These are phyloP conservation scores for Russula ochroleuca DNA, from an alignment of 768 basidiomycete species.

Conservation along the genomic window DNA sequence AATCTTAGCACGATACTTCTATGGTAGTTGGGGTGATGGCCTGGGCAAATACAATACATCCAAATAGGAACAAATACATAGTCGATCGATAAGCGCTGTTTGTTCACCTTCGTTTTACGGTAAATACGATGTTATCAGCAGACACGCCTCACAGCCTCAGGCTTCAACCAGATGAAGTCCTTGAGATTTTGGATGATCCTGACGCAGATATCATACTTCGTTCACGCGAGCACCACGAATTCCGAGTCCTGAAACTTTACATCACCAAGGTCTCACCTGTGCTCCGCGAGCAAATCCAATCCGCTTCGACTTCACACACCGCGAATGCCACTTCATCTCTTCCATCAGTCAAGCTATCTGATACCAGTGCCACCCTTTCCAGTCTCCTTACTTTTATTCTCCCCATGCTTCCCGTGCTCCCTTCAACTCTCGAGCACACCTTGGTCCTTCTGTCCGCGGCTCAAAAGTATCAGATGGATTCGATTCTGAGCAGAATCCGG, in stretches of 20 bases:
- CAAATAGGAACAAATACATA: too few species aligned
- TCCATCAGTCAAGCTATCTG: constrained; percentile 1
- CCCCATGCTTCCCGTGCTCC: background rate
- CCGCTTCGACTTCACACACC: background rate
- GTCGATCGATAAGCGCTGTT: too few species aligned
- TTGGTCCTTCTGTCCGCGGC: constrained; percentile 6
- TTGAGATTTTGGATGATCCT: constrained; percentile 21
- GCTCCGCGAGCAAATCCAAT: constrained; percentile 29
- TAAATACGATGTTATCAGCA: too few species aligned
- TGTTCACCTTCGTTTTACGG: too few species aligned
- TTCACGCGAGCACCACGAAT: constrained; percentile 41
- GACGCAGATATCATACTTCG: constrained; percentile 44
- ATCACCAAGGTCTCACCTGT: constrained; percentile 42
- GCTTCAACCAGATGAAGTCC: background rate
- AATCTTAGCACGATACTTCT: too few species aligned
- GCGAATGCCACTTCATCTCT: background rate
- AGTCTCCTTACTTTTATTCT: constrained; percentile 12
- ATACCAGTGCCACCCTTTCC: background rate
- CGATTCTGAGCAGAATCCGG: background rate
- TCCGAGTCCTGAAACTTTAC: constrained; percentile 43
- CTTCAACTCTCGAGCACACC: background rate
- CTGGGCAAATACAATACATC: too few species aligned
- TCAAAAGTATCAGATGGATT: constrained; percentile 14
- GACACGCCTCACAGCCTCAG: too few species aligned
- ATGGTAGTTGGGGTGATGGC: too few species aligned